Percentiles rank a stretch among this genome's conserved stretches.
phyloP scores from a whole-genome alignment of 495 filamentous ascomycete species.

The Eremomyces bilateralis region DNA sequence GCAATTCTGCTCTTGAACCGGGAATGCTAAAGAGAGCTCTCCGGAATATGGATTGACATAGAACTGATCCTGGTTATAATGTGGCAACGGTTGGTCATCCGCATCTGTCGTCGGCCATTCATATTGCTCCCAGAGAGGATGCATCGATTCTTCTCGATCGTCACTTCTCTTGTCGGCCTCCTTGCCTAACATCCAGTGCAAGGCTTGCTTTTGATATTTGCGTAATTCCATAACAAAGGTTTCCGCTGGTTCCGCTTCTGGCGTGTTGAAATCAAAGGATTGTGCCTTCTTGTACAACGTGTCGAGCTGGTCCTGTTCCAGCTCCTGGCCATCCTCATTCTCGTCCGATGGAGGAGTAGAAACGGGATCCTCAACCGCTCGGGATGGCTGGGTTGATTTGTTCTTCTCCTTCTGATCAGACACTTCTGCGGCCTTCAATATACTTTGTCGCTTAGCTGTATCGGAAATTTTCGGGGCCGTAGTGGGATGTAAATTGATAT shows the following conservation, averaged over 20 bases:
- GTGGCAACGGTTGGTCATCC: constrained; percentile 52
- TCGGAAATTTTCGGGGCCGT: constrained; percentile 28
- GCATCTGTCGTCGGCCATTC: constrained; percentile 71
- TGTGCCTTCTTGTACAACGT: constrained; percentile 89
- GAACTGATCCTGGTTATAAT: constrained; percentile 45
- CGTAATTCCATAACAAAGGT: constrained; percentile 68
- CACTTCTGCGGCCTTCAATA: constrained; percentile 70
- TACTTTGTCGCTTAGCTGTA: constrained; percentile 55
- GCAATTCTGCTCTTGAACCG: constrained; percentile 82
- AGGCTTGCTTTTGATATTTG: constrained; percentile 85
- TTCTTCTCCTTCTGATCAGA: constrained; percentile 57
- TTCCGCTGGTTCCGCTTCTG: constrained; percentile 56
- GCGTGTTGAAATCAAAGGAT: constrained; percentile 85
- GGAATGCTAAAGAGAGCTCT: constrained; percentile 82
- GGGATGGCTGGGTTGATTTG: constrained; percentile 17
- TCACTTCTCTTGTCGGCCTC: constrained; percentile 54
- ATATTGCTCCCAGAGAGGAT: constrained; percentile 96
- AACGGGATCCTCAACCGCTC: constrained; percentile 19
- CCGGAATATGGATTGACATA: constrained; percentile 96
- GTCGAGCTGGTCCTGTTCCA: constrained; percentile 90
- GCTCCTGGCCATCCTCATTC: constrained; percentile 72
- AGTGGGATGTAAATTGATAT: constrained; percentile 56
- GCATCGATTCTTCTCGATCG: constrained; percentile 55
- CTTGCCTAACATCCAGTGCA: constrained; percentile 90
- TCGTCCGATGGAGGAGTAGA: constrained; percentile 34